phyloP scores from a whole-genome alignment of 1,139 yeast species.

The Saccharomyces pastorianus region DNA sequence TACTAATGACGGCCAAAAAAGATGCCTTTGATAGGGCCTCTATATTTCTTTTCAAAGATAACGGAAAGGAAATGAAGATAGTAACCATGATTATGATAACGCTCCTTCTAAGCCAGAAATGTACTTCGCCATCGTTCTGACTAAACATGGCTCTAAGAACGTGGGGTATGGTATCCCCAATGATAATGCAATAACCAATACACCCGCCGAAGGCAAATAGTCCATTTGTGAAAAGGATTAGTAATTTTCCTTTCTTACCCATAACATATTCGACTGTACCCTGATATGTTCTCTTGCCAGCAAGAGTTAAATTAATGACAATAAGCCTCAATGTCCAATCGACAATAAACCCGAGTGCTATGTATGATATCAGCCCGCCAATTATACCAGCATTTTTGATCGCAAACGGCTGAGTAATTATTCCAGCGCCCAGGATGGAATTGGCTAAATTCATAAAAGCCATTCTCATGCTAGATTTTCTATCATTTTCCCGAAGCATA shows the following conservation, averaged over 20 bases:
- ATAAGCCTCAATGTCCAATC: constrained; percentile 85
- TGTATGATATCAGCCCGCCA: constrained; percentile 61
- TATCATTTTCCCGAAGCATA: constrained; percentile 12
- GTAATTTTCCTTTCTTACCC: constrained; percentile 62
- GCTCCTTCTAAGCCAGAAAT: constrained; percentile 43
- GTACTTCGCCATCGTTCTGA: constrained; percentile 27
- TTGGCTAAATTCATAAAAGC: constrained; percentile 98
- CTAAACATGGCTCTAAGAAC: constrained; percentile 68
- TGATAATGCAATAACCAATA: constrained; percentile 87
- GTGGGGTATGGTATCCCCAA: constrained; percentile 93
- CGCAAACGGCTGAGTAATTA: constrained; percentile 90
- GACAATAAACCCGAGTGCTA: constrained; percentile 56
- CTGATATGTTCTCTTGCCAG: constrained; percentile 74
- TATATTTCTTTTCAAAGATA: constrained; percentile 73
- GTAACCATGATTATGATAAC: constrained; percentile 63
- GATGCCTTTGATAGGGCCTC: constrained; percentile 83
- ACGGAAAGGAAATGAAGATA: constrained; percentile 67
- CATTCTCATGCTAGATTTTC: constrained; percentile 49
- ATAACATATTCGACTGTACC: constrained; percentile 76
- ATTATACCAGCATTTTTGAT: constrained; percentile 69
- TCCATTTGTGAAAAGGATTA: constrained; percentile 69
- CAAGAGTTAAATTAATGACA: constrained; percentile 71
- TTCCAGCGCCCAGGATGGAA: constrained; percentile 88
- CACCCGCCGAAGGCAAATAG: constrained; percentile 92
- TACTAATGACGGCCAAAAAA: constrained; percentile 76